Evolutionary conservation across 2,329 filamentous ascomycete genomes (phyloP).

Genomic region (Tolypocladium guangdongense): DNA sequence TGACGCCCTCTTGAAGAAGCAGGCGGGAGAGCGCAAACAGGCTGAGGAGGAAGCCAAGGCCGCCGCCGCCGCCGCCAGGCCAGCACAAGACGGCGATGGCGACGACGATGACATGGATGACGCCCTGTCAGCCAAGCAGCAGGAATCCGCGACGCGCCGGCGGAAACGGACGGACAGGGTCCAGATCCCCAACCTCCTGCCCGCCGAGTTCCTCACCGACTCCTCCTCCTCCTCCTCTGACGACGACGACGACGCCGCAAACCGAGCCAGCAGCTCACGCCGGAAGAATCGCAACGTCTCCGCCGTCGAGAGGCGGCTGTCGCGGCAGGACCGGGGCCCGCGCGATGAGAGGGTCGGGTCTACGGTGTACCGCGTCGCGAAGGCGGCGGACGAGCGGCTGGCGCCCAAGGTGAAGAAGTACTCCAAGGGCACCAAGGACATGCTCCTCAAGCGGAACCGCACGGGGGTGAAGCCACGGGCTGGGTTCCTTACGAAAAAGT

Average conservation of each 20-base stretch:
- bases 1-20: conserved; percentile 42
- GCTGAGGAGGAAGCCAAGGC: conserved; percentile 14
- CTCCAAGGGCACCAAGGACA: conserved; percentile 29
- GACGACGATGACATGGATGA: conserved; percentile 4
- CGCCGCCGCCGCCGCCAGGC: conserved; percentile 9
- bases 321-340: conserved; percentile 26
- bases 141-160: background rate
- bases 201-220: conserved; percentile 41
- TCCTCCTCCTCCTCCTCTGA: conserved; percentile 40
- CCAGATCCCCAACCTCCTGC: conserved; percentile 34
- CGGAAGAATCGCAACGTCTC: conserved; percentile 35
- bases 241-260: conserved; percentile 17
- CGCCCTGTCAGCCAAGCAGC: background rate
- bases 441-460: conserved; percentile 34
- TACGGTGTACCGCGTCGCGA: conserved; percentile 41
- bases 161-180: conserved; percentile 21
- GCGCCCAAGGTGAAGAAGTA: conserved; percentile 36
- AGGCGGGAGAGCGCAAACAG: conserved; percentile 39
- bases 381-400: conserved; percentile 32
- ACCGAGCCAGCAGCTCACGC: conserved; percentile 6
- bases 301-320: conserved; percentile 25
- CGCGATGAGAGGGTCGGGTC: conserved; percentile 38
- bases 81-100: conserved; percentile 8
- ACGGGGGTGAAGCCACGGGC: conserved; percentile 20
- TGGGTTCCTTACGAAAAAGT: conserved; percentile 30